Evolutionary conservation across 345 rosid species (phyloP).

Genomic region (Kandelia obovata): DNA sequence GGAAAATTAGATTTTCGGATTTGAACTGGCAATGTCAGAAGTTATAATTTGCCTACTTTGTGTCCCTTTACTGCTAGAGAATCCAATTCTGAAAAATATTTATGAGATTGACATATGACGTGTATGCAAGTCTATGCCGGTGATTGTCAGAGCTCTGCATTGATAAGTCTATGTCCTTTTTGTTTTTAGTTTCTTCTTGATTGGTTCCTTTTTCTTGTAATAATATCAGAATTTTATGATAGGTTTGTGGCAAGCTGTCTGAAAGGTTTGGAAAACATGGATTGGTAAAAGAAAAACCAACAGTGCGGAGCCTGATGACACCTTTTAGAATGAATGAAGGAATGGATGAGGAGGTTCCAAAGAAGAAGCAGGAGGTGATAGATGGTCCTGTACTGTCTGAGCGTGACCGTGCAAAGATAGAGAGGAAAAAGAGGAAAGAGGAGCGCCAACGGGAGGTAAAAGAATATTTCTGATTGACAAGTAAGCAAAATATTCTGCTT

Average conservation of each 20-base stretch:
- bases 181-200: neutral
- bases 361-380: slow-evolving; percentile 80
- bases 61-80: no score
- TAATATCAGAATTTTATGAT: slow-evolving; percentile 15
- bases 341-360: slow-evolving; percentile 83
- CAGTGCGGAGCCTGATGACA: slow-evolving; percentile 78
- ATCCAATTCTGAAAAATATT: no score
- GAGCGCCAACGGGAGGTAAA: slow-evolving; percentile 93
- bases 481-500: neutral
- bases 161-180: neutral
- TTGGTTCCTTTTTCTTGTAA: slow-evolving; percentile 2
- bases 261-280: slow-evolving; percentile 97
- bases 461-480: neutral
- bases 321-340: slow-evolving; percentile 98
- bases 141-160: neutral
- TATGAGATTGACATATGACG: no score
- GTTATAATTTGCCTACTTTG: neutral
- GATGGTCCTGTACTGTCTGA: slow-evolving; percentile 88
- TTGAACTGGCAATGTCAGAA: neutral
- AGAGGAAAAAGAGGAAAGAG: slow-evolving; percentile 90
- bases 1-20: neutral
- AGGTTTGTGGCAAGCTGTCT: slow-evolving; percentile 75
- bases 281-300: slow-evolving; percentile 61
- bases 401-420: slow-evolving; percentile 73
- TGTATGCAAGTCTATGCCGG: neutral